Evolutionary conservation across 2,329 filamentous ascomycete species (phyloP), one percentile per base, ranked within the genome.

Genomic region (Aspergillus clavatus): DNA sequence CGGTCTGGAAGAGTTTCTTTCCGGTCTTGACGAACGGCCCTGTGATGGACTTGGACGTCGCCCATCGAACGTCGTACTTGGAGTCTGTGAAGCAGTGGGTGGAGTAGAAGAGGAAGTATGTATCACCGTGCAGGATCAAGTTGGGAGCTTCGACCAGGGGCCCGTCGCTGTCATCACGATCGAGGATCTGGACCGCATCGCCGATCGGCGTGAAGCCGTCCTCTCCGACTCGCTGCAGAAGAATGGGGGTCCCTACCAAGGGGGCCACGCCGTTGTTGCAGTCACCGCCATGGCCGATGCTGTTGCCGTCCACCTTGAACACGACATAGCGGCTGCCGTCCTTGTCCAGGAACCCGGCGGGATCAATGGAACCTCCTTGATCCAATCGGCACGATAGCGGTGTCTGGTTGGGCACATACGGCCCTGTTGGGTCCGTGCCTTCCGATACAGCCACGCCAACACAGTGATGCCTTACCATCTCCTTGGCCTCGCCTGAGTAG

Each of bases 251-350:
- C 3, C 58, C 43, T 6, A 63, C 56, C 2, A 65, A 49, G 0
- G 68, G 67, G 1, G 56, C 52, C n/a, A 65, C 45, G 48, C 73
- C 76, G 48, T 73, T 71, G 41, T 66, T 67, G 57, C 74, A 77
- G 45, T 66, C 61, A 1, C 74, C 74, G 28, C 72, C 72, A 47
- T 70, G 56, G 14, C 72, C 71, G 27, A 76, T 62, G 46, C 70
- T 71, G 63, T 84, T 85, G 28, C 82, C 82, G 61, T 86, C 82
- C 21, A 84, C 69, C 62, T 86, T 86, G 69, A 82, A 86, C 7
- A 78, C 66, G 4, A 86, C 71, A 57, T 83, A 86, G 5, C 75
- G 72, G 24, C 62, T 72, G 23, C 77, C 77, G 35, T 75, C 72
- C 8, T 61, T 59, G 56, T 86, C 82, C 8, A 66, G 55, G 62